phyloP scores from a whole-genome alignment of 2,329 filamentous ascomycete genomes.

The Fusarium sp. region DNA sequence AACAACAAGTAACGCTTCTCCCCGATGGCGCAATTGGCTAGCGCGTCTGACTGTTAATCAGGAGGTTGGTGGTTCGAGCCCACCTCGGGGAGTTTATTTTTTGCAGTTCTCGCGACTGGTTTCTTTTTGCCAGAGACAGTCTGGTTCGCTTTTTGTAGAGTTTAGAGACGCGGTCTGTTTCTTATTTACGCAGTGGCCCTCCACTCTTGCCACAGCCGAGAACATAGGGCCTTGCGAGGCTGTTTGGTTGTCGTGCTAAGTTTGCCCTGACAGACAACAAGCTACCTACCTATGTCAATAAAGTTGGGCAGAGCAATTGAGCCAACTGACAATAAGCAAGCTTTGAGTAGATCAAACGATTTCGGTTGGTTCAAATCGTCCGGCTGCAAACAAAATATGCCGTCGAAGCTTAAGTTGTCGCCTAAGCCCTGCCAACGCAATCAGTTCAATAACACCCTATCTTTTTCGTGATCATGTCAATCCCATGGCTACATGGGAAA shows the following conservation, averaged over 20 bases:
- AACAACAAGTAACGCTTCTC: not conserved
- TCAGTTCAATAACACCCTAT: not conserved
- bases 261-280: not conserved
- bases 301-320: not conserved
- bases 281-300: not conserved
- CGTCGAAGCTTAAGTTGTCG: not conserved
- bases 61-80: constrained; percentile 36
- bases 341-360: not conserved
- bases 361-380: too few species aligned
- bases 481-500: not conserved
- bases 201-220: not conserved
- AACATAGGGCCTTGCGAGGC: not conserved
- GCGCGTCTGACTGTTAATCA: constrained; percentile 70
- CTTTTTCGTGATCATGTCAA: not conserved
- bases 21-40: constrained; percentile 64
- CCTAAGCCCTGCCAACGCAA: not conserved
- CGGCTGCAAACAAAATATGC: not conserved
- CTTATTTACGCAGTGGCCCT: not conserved
- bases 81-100: constrained; percentile 10
- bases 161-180: not conserved
- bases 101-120: not conserved
- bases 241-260: not conserved
- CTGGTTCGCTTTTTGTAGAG: too few species aligned
- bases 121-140: not conserved
- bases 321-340: not conserved